Percentiles rank a stretch among this genome's conserved stretches.
phyloP scores from a whole-genome alignment of 352 stramenopile species.

The Thalassiosira sp. region DNA sequence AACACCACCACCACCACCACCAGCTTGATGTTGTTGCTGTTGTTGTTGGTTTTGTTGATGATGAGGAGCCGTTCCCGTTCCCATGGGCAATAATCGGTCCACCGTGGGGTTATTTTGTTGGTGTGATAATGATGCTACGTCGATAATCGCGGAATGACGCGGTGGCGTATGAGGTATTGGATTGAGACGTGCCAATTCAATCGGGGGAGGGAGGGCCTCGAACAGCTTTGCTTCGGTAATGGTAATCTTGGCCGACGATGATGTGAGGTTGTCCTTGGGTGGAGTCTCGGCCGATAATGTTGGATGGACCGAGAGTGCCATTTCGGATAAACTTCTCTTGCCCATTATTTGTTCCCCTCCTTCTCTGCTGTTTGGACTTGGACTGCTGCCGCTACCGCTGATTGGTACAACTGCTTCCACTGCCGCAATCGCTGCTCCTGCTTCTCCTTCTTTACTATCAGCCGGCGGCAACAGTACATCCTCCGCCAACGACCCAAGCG shows the following conservation, averaged over 20 bases:
- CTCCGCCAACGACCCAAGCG: slow-evolving; percentile 22
- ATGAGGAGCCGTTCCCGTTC: neutral
- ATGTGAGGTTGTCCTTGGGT: slow-evolving; percentile 23
- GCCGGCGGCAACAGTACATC: neutral
- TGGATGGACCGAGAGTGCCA: neutral
- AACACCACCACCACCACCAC: no score
- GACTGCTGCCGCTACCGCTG: no score
- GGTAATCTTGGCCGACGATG: neutral
- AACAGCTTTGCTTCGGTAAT: neutral
- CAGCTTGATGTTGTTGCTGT: no score
- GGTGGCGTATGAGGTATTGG: neutral
- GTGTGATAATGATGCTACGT: no score
- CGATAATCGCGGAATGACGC: neutral
- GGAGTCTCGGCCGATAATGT: slow-evolving; percentile 8
- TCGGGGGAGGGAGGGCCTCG: neutral
- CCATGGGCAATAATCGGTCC: neutral
- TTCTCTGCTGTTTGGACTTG: neutral
- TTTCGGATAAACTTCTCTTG: slow-evolving; percentile 4
- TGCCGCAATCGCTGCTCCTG: neutral
- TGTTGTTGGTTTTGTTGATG: no score
- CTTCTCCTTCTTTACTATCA: neutral
- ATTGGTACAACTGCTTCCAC: no score
- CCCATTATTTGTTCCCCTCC: neutral
- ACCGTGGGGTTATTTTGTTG: neutral
- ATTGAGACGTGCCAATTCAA: neutral